Evolutionary conservation across 1,139 yeast species (phyloP).

Genomic region (Hyphopichia khmerensis): DNA sequence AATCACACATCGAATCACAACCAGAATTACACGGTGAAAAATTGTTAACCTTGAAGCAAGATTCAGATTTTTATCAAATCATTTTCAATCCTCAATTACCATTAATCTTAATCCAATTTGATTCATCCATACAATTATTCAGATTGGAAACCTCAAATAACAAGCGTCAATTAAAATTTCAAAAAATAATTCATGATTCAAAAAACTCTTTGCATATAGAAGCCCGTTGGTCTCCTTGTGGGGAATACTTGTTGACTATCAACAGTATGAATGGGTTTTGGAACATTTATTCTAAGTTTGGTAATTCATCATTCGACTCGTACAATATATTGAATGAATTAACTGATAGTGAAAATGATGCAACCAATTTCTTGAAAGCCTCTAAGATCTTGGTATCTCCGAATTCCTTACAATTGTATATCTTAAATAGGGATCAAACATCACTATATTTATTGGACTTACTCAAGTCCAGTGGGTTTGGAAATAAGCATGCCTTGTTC

Average conservation of each 20-base stretch:
- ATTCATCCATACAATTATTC: slow-evolving; percentile 12
- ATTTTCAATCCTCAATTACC: slow-evolving; percentile 28
- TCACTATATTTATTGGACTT: slow-evolving; percentile 24
- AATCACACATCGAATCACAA: slow-evolving; percentile 8
- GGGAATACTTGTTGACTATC: slow-evolving; percentile 28
- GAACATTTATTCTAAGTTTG: slow-evolving; percentile 38
- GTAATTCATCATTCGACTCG: slow-evolving; percentile 31
- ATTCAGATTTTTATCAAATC: slow-evolving; percentile 3
- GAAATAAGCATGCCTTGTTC: slow-evolving; percentile 15
- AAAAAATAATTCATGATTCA: slow-evolving; percentile 11
- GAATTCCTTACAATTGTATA: slow-evolving; percentile 24
- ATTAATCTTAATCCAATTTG: slow-evolving; percentile 17
- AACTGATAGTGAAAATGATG: slow-evolving; percentile 14
- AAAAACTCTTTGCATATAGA: slow-evolving; percentile 1
- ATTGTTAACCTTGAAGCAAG: neutral
- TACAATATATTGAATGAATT: slow-evolving; percentile 23
- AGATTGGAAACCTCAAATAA: slow-evolving; percentile 10
- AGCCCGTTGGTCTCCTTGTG: slow-evolving; percentile 37
- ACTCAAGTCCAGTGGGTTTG: slow-evolving; percentile 14
- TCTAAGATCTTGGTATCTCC: slow-evolving; percentile 22
- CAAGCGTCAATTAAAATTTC: slow-evolving; percentile 8
- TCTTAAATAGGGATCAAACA: slow-evolving; percentile 18
- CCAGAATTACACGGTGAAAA: neutral
- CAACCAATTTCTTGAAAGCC: slow-evolving; percentile 23
- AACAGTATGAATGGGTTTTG: slow-evolving; percentile 25